phyloP scores from a whole-genome alignment of 2,329 filamentous ascomycete genomes.

The Alternaria angustiovoidea region DNA sequence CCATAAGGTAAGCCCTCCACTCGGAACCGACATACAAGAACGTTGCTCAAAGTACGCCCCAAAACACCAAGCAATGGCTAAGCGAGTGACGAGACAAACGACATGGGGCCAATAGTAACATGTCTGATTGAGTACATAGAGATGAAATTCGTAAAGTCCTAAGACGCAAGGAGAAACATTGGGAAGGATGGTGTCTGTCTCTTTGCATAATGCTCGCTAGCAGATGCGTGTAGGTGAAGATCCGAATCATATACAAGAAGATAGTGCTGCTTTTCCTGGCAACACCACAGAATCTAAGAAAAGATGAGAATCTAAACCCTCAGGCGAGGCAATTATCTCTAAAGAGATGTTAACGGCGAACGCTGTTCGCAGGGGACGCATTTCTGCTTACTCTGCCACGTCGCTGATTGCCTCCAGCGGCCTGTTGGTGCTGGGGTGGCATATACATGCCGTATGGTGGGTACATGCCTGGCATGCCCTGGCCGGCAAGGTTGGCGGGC shows the following conservation, averaged over 20 bases:
- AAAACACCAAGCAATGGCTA: conserved; percentile 12
- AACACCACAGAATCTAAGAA: conserved; percentile 21
- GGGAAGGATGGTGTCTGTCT: conserved; percentile 26
- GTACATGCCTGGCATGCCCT: conserved; percentile 46
- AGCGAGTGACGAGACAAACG: conserved; percentile 11
- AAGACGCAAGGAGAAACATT: conserved; percentile 14
- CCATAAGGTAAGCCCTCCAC: neutral
- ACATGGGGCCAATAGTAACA: neutral
- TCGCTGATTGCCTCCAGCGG: conserved; percentile 59
- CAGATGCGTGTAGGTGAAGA: conserved; percentile 29
- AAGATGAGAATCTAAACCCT: conserved; percentile 5
- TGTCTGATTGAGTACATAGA: conserved; percentile 1
- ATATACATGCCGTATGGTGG: conserved; percentile 62
- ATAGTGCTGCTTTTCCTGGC: conserved; percentile 24
- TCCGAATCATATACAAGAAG: conserved; percentile 39
- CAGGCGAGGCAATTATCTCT: conserved; percentile 36
- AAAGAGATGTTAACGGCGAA: conserved; percentile 32
- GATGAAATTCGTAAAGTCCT: conserved; percentile 14
- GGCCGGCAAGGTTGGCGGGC: conserved; percentile 56
- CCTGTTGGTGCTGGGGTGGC: conserved; percentile 55
- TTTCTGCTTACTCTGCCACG: conserved; percentile 60
- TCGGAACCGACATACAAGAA: conserved; percentile 3
- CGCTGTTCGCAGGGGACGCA: conserved; percentile 28
- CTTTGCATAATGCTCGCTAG: conserved; percentile 26
- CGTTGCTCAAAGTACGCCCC: conserved; percentile 3